Conservation (phyloP, 2,329 filamentous ascomycete species). For the Mycosphaerella arachidis region DNA sequence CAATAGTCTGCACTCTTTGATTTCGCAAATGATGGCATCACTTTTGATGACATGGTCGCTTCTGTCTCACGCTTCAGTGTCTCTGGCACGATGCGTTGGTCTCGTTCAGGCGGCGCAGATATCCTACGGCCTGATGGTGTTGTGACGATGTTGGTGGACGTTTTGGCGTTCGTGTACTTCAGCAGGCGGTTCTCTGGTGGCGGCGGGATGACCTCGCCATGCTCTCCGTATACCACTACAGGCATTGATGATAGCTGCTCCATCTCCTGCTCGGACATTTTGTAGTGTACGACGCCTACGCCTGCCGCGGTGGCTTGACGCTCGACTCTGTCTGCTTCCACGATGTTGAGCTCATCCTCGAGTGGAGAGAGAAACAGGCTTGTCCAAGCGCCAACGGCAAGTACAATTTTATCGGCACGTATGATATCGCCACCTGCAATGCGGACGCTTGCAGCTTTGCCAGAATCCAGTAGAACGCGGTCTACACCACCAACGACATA, state of each 20-base stretch:
- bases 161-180: constrained; percentile 58
- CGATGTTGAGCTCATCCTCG: constrained; percentile 41
- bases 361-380: constrained; percentile 49
- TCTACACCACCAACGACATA: constrained; percentile 43
- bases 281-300: constrained; percentile 55
- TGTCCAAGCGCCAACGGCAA: constrained; percentile 57
- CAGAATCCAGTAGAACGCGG: constrained; percentile 39
- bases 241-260: constrained; percentile 48
- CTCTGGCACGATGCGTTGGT: constrained; percentile 14
- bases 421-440: constrained; percentile 46
- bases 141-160: constrained; percentile 50
- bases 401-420: constrained; percentile 50
- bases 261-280: constrained; percentile 49
- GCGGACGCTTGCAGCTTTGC: constrained; percentile 42
- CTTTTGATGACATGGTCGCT: constrained; percentile 15
- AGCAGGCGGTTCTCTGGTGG: constrained; percentile 46
- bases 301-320: constrained; percentile 55
- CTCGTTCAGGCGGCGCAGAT: constrained; percentile 43
- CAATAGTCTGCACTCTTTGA: constrained; percentile 35
- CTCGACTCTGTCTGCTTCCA: constrained; percentile 45
- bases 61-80: constrained; percentile 15
- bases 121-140: constrained; percentile 49
- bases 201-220: constrained; percentile 48
- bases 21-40: constrained; percentile 34
- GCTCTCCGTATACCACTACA: constrained; percentile 48